Conservation (phyloP, 257 asterid genomes). For the Solanum raphanifolium region DNA sequence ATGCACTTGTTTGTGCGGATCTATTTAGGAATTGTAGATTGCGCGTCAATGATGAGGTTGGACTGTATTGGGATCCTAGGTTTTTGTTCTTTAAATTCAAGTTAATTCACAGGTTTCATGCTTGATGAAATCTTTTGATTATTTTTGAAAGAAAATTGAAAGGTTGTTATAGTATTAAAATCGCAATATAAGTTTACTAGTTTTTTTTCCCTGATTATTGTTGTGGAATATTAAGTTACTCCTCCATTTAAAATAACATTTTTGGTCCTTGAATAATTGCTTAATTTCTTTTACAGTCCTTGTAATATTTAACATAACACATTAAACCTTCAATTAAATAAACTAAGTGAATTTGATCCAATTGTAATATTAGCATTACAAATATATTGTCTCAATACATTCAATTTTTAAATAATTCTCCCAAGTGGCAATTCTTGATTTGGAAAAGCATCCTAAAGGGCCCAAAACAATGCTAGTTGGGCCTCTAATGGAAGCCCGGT, state of each 20-base stretch:
- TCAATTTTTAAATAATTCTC: no score
- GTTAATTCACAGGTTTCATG: not conserved
- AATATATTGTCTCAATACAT: not conserved
- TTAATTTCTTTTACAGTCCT: not conserved
- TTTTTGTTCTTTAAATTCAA: constrained; percentile 16
- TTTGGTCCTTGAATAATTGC: not conserved
- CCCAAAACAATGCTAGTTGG: no score
- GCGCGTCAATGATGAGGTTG: constrained; percentile 31
- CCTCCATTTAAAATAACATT: not conserved
- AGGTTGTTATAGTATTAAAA: not conserved
- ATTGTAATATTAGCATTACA: not conserved
- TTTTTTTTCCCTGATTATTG: not conserved
- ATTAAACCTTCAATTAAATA: not conserved
- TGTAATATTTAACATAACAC: not conserved
- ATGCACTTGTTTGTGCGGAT: constrained; percentile 18
- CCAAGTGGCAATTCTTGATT: not conserved
- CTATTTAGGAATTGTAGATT: constrained; percentile 26
- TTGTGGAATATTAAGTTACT: not conserved
- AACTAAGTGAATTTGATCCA: not conserved
- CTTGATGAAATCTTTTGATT: not conserved
- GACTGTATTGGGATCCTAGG: constrained; percentile 3
- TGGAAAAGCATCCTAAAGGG: no score
- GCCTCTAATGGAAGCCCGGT: no score
- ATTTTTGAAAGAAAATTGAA: not conserved
- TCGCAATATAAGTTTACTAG: not conserved